A percentile compares a stretch with the other conserved stretches of the same genome.
Evolutionary conservation across 257 asterid species (phyloP).

Genomic region (Anisodus tanguticus): DNA sequence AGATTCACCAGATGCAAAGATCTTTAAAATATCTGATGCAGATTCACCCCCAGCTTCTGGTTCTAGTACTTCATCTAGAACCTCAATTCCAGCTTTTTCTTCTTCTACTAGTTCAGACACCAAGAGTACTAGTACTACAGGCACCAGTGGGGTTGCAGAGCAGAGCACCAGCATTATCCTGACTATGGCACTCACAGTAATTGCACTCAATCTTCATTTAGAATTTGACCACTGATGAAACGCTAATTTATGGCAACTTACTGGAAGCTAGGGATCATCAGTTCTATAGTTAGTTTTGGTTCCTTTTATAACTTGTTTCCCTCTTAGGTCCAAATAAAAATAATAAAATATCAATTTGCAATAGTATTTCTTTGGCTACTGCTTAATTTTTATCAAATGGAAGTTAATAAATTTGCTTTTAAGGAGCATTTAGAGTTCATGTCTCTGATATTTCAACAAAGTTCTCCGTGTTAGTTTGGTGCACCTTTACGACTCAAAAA

Average conservation of each 20-base stretch:
- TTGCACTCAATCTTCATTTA: constrained; percentile 37
- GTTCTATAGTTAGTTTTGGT: neutral
- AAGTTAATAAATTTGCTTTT: neutral
- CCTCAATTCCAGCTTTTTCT: constrained; percentile 25
- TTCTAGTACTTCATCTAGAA: too few species aligned
- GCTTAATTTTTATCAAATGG: neutral
- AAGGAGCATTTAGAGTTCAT: too few species aligned
- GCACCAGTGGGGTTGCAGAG: constrained; percentile 38
- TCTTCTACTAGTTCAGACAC: constrained; percentile 40
- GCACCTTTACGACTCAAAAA: too few species aligned
- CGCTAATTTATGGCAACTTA: too few species aligned
- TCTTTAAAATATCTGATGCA: constrained; percentile 49
- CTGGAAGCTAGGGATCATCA: neutral
- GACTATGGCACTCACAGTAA: constrained; percentile 33
- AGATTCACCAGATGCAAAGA: constrained; percentile 70
- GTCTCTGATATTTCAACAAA: too few species aligned
- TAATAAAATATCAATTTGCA: constrained; percentile 3
- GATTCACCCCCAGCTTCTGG: constrained; percentile 28
- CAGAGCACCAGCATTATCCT: constrained; percentile 24
- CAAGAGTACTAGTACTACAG: constrained; percentile 34
- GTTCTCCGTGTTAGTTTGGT: too few species aligned
- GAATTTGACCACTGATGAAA: neutral
- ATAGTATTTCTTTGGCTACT: neutral
- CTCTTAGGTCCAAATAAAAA: constrained; percentile 11
- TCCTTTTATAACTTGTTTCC: neutral